Evolutionary conservation across 2,329 filamentous ascomycete species (phyloP).

Genomic region (Mycosphaerella sp.): DNA sequence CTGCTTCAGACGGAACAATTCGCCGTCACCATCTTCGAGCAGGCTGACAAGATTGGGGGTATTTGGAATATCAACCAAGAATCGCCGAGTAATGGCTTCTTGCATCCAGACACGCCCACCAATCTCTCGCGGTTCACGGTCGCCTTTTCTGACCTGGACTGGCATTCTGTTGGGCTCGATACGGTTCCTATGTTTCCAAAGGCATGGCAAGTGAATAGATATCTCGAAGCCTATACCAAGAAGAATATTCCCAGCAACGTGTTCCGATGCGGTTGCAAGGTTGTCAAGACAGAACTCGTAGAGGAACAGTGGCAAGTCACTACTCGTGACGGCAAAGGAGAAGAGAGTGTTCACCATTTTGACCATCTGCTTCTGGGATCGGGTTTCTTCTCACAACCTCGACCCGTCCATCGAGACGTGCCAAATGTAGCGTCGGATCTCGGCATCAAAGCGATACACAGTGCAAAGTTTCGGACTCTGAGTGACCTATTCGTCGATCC

Average conservation of each 20-base stretch:
- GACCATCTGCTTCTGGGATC: slow-evolving; percentile 67
- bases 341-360: slow-evolving; percentile 41
- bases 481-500: slow-evolving; percentile 27
- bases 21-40: slow-evolving; percentile 64
- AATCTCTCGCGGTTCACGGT: slow-evolving; percentile 76
- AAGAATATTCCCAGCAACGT: slow-evolving; percentile 50
- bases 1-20: slow-evolving; percentile 57
- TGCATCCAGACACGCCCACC: slow-evolving; percentile 53
- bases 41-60: slow-evolving; percentile 60
- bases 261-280: slow-evolving; percentile 38
- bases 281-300: slow-evolving; percentile 16
- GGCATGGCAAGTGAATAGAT: slow-evolving; percentile 69
- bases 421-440: slow-evolving; percentile 13
- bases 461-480: slow-evolving; percentile 58
- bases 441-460: slow-evolving; percentile 54
- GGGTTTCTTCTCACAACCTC: slow-evolving; percentile 66
- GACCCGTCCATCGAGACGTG: slow-evolving; percentile 48
- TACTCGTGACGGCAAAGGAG: slow-evolving; percentile 15
- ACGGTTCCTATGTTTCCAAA: slow-evolving; percentile 60
- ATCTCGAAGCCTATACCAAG: slow-evolving; percentile 59
- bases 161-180: slow-evolving; percentile 46
- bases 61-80: slow-evolving; percentile 57
- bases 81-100: slow-evolving; percentile 46
- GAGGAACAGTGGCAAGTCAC: slow-evolving; percentile 21
- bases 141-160: slow-evolving; percentile 57